A percentile compares a stretch with the other conserved stretches of the same genome.
Conservation (phyloP, 1,284 basidiomycete genomes). For the Malassezia restricta region DNA sequence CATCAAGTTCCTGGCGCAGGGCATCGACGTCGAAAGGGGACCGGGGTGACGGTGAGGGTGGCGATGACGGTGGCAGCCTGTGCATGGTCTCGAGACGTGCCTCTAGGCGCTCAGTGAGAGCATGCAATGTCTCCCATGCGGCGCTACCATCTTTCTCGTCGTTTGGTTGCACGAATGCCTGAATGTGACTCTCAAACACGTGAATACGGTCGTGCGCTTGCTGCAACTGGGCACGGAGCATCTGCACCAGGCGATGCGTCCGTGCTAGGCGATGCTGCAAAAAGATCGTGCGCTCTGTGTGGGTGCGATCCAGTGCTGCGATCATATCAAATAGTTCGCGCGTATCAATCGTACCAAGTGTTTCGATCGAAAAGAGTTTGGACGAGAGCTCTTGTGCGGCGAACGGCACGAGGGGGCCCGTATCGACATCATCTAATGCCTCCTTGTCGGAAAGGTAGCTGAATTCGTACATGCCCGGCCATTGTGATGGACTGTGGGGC, state of each 20-base stretch:
- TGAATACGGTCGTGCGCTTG: conserved; percentile 2
- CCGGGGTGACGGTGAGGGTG: too few species aligned
- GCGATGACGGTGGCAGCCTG: background rate
- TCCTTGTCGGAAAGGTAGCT: conserved; percentile 14
- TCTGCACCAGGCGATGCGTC: conserved; percentile 4
- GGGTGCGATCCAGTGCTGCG: conserved; percentile 14
- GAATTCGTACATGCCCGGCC: conserved; percentile 11
- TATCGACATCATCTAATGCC: conserved; percentile 11
- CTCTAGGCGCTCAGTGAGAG: conserved; percentile 4
- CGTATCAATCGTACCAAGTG: conserved; percentile 10
- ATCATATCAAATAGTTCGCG: conserved; percentile 13
- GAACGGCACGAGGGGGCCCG: conserved; percentile 7
- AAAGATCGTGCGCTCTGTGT: conserved; percentile 14
- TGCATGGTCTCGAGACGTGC: conserved; percentile 1
- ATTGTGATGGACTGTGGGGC: background rate
- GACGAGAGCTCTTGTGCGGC: conserved; percentile 9
- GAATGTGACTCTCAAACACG: conserved; percentile 6
- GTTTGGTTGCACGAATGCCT: background rate
- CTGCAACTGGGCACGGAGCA: conserved; percentile 4
- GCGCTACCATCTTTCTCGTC: background rate
- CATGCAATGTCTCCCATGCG: background rate
- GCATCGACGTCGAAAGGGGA: background rate
- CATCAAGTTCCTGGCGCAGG: conserved; percentile 2
- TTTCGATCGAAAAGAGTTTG: conserved; percentile 7
- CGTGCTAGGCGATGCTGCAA: conserved; percentile 17